These are phyloP conservation scores for Rhynchospora pubera DNA, from an alignment of 176 grass and related monocot species.

Conservation along the genomic window DNA sequence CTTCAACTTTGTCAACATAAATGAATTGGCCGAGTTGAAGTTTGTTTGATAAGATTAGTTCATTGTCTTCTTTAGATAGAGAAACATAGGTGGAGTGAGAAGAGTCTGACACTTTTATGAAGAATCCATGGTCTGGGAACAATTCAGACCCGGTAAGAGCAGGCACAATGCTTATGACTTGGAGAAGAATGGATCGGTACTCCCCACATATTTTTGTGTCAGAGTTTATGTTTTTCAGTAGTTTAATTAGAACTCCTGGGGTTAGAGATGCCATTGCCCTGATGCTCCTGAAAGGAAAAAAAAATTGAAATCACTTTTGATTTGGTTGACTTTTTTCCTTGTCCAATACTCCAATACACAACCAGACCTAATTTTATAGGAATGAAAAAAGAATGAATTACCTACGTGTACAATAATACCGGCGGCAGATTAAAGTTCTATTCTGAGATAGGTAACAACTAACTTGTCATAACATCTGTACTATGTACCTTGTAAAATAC, in stretches of 20 bases:
- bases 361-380: background rate
- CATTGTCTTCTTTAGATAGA: conserved; percentile 93
- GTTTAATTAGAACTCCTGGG: conserved; percentile 84
- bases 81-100: conserved; percentile 94
- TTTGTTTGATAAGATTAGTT: conserved; percentile 92
- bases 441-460: background rate
- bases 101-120: conserved; percentile 98
- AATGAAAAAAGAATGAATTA: background rate
- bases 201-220: conserved; percentile 93
- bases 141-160: conserved; percentile 88
- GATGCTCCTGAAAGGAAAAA: conserved; percentile 20
- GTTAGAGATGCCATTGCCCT: conserved; percentile 89
- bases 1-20: conserved; percentile 89
- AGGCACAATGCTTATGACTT: conserved; percentile 98
- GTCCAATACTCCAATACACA: background rate
- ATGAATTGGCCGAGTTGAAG: conserved; percentile 96
- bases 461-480: background rate
- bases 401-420: background rate
- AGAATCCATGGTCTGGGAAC: conserved; percentile 97
- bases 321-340: background rate
- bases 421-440: background rate
- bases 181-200: conserved; percentile 87
- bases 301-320: background rate
- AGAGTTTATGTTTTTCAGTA: conserved; percentile 91
- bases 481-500: conserved; percentile 1